Conservation (phyloP, 2,329 filamentous ascomycete genomes). For the Leptographium flavum region DNA sequence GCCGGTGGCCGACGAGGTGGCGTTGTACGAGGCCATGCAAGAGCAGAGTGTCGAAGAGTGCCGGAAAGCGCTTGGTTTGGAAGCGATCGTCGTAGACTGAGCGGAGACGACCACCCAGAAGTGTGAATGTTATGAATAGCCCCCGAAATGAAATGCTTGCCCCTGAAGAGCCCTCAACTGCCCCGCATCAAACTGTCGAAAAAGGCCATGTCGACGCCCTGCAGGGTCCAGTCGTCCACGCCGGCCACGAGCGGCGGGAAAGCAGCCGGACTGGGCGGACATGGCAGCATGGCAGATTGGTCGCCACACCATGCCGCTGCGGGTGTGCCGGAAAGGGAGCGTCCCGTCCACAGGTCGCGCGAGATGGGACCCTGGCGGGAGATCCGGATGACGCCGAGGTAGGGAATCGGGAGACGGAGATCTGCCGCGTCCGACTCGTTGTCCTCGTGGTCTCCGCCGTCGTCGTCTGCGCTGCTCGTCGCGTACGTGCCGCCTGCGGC, state of each 20-base stretch:
- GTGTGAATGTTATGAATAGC: no score
- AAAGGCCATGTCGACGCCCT: conserved; percentile 20
- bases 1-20: no score
- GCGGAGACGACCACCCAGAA: no score
- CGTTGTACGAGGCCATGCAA: no score
- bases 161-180: no score
- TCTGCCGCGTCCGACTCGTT: background rate
- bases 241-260: background rate
- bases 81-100: no score
- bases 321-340: background rate
- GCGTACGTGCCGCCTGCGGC: background rate
- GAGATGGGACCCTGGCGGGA: background rate
- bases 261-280: background rate
- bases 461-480: background rate
- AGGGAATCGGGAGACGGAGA: conserved; percentile 24
- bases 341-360: conserved; percentile 1
- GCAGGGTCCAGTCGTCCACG: conserved; percentile 18
- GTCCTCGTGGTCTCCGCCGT: background rate
- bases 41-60: no score
- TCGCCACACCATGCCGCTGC: background rate
- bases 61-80: no score
- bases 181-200: conserved; percentile 16
- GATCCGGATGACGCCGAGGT: conserved; percentile 25
- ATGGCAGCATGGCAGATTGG: background rate
- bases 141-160: no score